phyloP scores from a whole-genome alignment of 1,284 basidiomycete genomes.

The Trametes pubescens region DNA sequence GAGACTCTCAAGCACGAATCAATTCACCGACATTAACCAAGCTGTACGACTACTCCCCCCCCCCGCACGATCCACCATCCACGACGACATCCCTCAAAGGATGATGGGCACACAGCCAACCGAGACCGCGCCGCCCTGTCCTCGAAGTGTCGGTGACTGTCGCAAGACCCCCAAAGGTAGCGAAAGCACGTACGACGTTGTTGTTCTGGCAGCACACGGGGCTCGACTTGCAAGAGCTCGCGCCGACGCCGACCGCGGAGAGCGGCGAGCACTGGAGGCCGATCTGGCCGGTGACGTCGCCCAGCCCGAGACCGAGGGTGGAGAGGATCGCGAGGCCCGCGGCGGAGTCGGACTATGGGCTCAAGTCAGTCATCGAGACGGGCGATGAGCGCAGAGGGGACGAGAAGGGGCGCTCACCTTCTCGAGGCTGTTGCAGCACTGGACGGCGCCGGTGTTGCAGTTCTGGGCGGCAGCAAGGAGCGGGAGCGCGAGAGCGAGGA shows the following conservation, averaged over 20 bases:
- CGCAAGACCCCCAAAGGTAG: too few species aligned
- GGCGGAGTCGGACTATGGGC: slow-evolving; percentile 21
- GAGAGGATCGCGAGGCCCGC: slow-evolving; percentile 18
- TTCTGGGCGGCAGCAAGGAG: slow-evolving; percentile 21
- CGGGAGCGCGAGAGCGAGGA: slow-evolving; percentile 24
- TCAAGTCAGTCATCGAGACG: too few species aligned
- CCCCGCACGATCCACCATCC: neutral
- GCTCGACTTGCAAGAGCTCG: slow-evolving; percentile 18
- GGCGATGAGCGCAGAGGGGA: neutral
- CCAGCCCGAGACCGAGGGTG: slow-evolving; percentile 20
- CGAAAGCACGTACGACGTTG: slow-evolving; percentile 24
- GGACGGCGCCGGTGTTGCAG: slow-evolving; percentile 32
- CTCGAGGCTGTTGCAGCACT: slow-evolving; percentile 33
- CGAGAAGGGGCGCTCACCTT: slow-evolving; percentile 17
- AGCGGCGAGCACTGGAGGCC: slow-evolving; percentile 30
- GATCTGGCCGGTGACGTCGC: slow-evolving; percentile 23
- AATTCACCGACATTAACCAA: neutral
- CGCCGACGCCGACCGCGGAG: slow-evolving; percentile 27
- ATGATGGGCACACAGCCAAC: slow-evolving; percentile 26
- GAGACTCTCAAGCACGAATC: neutral
- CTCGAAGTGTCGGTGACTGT: neutral
- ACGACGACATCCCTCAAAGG: neutral
- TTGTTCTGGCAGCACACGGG: slow-evolving; percentile 34
- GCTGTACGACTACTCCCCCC: neutral
- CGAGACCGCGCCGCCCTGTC: slow-evolving; percentile 18